Evolutionary conservation across 2,329 filamentous ascomycete species (phyloP).

Genomic region (Penicillium sp.): DNA sequence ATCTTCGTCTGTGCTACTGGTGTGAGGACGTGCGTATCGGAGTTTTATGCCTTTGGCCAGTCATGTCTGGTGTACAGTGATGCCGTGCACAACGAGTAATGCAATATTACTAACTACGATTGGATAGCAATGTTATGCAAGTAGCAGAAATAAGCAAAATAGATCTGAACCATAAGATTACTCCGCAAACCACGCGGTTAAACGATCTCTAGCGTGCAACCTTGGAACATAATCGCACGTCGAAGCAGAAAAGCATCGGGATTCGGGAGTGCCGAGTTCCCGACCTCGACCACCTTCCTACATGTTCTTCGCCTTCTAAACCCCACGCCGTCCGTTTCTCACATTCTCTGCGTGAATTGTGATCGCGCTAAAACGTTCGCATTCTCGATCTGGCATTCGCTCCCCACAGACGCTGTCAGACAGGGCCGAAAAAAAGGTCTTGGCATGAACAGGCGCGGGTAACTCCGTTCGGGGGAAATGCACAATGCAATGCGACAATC

Average conservation of each 20-base stretch:
- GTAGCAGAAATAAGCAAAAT: background rate
- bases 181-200: no score
- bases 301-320: background rate
- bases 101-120: background rate
- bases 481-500: slow-evolving; percentile 16
- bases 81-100: background rate
- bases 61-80: background rate
- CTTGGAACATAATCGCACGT: background rate
- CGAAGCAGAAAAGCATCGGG: slow-evolving; percentile 1
- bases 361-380: background rate
- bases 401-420: background rate
- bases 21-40: background rate
- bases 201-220: no score
- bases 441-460: slow-evolving; percentile 18
- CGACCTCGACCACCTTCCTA: slow-evolving; percentile 1
- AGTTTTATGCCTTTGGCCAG: background rate
- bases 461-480: slow-evolving; percentile 13
- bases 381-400: background rate
- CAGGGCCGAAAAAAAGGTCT: slow-evolving; percentile 7
- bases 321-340: background rate
- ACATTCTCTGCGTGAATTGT: background rate
- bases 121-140: background rate
- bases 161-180: no score
- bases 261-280: slow-evolving; percentile 10
- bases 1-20: background rate